These are phyloP conservation scores for Diaporthe vaccinii DNA, from an alignment of 2,329 filamentous ascomycete species.

Conservation along the genomic window DNA sequence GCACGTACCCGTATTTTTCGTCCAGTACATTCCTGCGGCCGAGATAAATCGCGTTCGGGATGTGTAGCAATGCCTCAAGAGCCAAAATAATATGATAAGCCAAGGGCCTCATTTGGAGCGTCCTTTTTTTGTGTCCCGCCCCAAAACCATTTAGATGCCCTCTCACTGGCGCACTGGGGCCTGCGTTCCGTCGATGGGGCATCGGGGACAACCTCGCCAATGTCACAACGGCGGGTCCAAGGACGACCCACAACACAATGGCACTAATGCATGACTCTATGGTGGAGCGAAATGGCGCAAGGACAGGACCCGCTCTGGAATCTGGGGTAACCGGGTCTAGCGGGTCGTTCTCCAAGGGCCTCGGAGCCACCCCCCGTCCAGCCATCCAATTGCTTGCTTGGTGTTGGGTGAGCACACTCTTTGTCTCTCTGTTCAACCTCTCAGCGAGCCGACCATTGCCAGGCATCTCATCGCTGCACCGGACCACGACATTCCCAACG, in stretches of 20 bases:
- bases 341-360: constrained; percentile 2
- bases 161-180: background rate
- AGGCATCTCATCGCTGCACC: constrained; percentile 23
- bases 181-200: background rate
- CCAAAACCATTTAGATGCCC: background rate
- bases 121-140: background rate
- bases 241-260: background rate
- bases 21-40: background rate
- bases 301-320: constrained; percentile 19
- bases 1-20: background rate
- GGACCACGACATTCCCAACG: constrained; percentile 29
- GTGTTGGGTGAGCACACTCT: background rate
- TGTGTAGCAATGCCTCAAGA: background rate
- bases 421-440: constrained; percentile 2
- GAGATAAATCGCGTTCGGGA: background rate
- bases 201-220: background rate
- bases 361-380: constrained; percentile 1
- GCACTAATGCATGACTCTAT: constrained; percentile 40
- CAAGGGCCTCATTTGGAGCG: background rate
- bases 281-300: constrained; percentile 38
- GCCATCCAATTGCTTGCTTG: background rate
- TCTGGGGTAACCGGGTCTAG: constrained; percentile 36
- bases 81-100: background rate
- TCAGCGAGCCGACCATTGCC: constrained; percentile 1
- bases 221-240: background rate